phyloP scores from a whole-genome alignment of 2,329 filamentous ascomycete genomes.

The Pestalotiopsis sp. region DNA sequence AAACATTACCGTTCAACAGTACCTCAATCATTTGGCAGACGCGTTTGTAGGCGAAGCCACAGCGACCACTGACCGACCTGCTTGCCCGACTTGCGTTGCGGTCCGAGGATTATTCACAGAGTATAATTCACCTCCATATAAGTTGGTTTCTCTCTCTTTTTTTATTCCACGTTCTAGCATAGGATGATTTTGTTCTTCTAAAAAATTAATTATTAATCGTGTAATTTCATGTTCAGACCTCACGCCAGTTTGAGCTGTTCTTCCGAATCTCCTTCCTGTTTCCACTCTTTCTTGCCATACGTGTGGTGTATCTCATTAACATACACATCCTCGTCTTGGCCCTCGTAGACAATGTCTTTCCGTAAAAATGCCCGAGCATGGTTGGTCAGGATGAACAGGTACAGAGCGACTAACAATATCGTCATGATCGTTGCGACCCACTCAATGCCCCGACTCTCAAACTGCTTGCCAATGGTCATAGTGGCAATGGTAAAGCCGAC shows the following conservation, averaged over 20 bases:
- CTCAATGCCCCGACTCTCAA: slow-evolving; percentile 55
- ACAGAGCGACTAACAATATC: slow-evolving; percentile 55
- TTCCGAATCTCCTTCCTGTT: background rate
- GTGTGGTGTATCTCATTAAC: slow-evolving; percentile 24
- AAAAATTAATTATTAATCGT: too few relatives aligned
- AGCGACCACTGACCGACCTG: too few relatives aligned
- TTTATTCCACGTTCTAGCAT: too few relatives aligned
- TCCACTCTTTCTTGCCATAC: background rate
- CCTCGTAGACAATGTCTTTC: slow-evolving; percentile 59
- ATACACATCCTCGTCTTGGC: slow-evolving; percentile 58
- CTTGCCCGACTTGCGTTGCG: too few relatives aligned
- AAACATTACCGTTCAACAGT: too few relatives aligned
- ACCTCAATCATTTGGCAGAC: too few relatives aligned
- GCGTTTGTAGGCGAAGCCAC: too few relatives aligned
- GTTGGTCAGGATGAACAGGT: slow-evolving; percentile 53
- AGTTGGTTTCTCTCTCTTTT: too few relatives aligned
- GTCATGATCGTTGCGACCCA: slow-evolving; percentile 60
- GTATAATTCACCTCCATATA: too few relatives aligned
- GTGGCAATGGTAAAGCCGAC: slow-evolving; percentile 64
- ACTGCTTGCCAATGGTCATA: slow-evolving; percentile 57
- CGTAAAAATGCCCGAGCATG: slow-evolving; percentile 53
- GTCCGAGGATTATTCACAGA: too few relatives aligned
- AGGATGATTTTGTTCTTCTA: too few relatives aligned
- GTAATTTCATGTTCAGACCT: background rate
- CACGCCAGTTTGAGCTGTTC: background rate